Base-by-base conservation (phyloP, 139 green algal species). In the Chlorella sp. region DNA sequence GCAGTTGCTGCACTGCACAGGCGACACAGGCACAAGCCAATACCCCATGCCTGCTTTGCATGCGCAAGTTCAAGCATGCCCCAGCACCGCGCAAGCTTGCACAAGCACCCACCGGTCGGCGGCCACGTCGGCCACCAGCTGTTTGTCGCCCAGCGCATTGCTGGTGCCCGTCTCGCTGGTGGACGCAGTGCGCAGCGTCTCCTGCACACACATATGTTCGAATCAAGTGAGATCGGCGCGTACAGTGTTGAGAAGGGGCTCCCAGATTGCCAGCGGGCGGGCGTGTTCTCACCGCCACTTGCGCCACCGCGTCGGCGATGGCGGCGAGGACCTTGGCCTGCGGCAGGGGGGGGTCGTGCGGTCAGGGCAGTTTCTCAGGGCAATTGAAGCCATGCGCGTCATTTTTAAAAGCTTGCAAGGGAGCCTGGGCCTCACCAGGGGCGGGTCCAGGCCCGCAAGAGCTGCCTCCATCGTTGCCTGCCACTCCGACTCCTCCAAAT, bases 101-200 rank as follows among this genome's bases (percentile, higher is more conserved):
- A n/a, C 34, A 36, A 19, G 24, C 36, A n/a, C 67, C 1, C 46
- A 83, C 77, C 86, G 73, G 84, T 98, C 93, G 4, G 94, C 89
- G 8, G 87, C 82, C 6, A 98, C 75, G 78, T 98, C 95, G 11
- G 91, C 90, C 89, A 93, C 68, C 30, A 95, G 83, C 86, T 95
- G 92, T 69, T 88, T 87, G 87, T 95, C 92, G 5, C 92, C 92
- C 84, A 94, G 92, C 11, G 60, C 26, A 44, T 95, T 95, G 22
- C 40, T 40, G n/a, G 86, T 89, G 40, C 88, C 88, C 0, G 54
- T 82, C 68, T 89, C 85, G 40, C n/a, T 24, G 22, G 40, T 56
- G 26, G 60, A 72, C 2, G 73, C 75, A 0, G 70, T 90, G 41
- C 80, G 60, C 40, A 87, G 68, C 5, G 48, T 75, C 74, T 60